These are phyloP conservation scores for Xerocomellus amylosporus DNA, from an alignment of 768 basidiomycete species.

Conservation along the genomic window DNA sequence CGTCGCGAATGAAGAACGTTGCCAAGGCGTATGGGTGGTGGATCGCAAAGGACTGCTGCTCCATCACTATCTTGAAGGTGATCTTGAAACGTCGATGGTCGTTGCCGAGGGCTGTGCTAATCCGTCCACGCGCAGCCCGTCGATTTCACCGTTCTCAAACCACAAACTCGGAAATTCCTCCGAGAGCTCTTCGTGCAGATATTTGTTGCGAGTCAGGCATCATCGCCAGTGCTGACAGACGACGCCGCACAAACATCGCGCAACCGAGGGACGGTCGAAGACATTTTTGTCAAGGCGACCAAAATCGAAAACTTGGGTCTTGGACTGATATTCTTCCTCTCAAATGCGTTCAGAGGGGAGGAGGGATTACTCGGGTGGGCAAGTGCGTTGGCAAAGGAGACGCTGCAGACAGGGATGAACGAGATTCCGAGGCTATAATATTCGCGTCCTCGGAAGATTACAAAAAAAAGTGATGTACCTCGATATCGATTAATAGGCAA, in stretches of 20 bases:
- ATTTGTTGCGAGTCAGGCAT: conserved; percentile 71
- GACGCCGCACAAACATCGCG: conserved; percentile 39
- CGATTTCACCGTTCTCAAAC: conserved; percentile 75
- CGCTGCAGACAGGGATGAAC: conserved; percentile 63
- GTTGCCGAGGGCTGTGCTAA: background rate
- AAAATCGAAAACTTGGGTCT: conserved; percentile 63
- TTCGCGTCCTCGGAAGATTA: background rate
- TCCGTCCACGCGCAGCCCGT: conserved; percentile 57
- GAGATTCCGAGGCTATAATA: conserved; percentile 37
- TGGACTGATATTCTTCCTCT: conserved; percentile 74
- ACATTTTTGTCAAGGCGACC: conserved; percentile 74
- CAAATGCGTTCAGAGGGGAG: conserved; percentile 40
- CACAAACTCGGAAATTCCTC: conserved; percentile 64
- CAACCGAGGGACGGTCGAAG: conserved; percentile 64
- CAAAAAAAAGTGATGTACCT: background rate
- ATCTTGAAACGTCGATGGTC: background rate
- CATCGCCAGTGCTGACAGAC: conserved; percentile 58
- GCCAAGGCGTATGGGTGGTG: conserved; percentile 92
- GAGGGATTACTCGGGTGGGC: conserved; percentile 64
- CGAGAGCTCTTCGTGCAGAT: conserved; percentile 64
- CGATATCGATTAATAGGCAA: background rate
- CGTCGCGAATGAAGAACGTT: conserved; percentile 61
- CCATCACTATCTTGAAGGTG: conserved; percentile 83
- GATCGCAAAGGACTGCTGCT: conserved; percentile 79
- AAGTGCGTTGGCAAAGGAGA: conserved; percentile 62